Percentiles rank a stretch among this genome's conserved stretches.
Conservation (phyloP, 2,329 filamentous ascomycete species). For the Xylaria polymorpha region DNA sequence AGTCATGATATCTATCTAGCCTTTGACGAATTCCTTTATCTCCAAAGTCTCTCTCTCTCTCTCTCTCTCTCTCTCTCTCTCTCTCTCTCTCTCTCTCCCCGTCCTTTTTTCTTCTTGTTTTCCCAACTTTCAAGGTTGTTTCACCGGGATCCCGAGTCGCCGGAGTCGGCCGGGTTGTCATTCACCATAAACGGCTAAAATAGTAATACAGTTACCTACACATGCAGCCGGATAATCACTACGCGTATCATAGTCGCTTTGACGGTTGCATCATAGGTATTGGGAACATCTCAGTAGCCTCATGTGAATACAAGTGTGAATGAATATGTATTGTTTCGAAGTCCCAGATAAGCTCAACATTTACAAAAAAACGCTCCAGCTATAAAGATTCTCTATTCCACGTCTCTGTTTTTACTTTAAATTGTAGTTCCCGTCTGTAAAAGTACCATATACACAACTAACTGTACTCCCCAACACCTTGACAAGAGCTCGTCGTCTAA, state of each 20-base stretch:
- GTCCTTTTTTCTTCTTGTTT: too few relatives aligned
- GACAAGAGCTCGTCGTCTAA: not conserved
- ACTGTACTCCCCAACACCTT: not conserved
- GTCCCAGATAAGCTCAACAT: not conserved
- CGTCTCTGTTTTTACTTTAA: not conserved
- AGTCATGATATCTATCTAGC: constrained; percentile 15
- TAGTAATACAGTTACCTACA: too few relatives aligned
- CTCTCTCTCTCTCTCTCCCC: too few relatives aligned
- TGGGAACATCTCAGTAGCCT: not conserved
- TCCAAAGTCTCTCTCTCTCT: not conserved
- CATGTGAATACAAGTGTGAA: not conserved
- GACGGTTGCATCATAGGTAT: not conserved
- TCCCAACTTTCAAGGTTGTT: too few relatives aligned
- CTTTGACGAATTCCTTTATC: not conserved
- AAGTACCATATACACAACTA: constrained; percentile 1
- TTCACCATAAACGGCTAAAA: too few relatives aligned
- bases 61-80: too few relatives aligned
- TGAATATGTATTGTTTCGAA: constrained; percentile 4
- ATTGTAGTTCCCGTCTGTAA: not conserved
- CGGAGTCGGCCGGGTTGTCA: too few relatives aligned
- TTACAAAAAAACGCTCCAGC: not conserved
- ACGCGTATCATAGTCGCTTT: not conserved
- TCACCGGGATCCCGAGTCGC: too few relatives aligned
- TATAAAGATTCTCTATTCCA: not conserved
- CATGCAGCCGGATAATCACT: too few relatives aligned